These are phyloP conservation scores for Pseudocercospora vitis DNA, from an alignment of 2,329 filamentous ascomycete species.

Conservation along the genomic window DNA sequence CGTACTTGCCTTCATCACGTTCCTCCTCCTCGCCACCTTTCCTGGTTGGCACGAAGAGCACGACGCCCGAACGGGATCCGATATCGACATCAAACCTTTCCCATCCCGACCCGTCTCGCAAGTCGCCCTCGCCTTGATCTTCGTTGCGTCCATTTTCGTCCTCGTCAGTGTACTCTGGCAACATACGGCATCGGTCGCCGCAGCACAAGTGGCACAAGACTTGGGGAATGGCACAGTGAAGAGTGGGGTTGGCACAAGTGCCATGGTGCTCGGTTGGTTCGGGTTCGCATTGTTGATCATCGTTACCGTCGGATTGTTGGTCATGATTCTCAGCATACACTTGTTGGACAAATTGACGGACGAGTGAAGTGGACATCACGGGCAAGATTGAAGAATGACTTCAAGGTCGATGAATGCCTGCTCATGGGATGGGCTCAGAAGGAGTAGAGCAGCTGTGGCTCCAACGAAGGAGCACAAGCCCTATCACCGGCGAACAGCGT, in stretches of 20 bases:
- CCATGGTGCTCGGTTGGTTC: slow-evolving; percentile 98
- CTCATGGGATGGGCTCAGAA: not conserved
- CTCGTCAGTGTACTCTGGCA: slow-evolving; percentile 75
- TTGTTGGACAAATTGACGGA: slow-evolving; percentile 65
- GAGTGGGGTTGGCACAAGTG: slow-evolving; percentile 85
- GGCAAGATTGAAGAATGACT: not conserved
- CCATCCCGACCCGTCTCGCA: slow-evolving; percentile 90
- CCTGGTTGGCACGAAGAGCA: slow-evolving; percentile 95
- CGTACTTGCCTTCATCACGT: slow-evolving; percentile 93
- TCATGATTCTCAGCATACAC: slow-evolving; percentile 94
- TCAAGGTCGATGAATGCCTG: not conserved
- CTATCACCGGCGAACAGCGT: not conserved
- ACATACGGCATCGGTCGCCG: slow-evolving; percentile 94
- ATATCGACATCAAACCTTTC: slow-evolving; percentile 90
- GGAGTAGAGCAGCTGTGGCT: too few species aligned
- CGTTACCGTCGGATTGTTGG: slow-evolving; percentile 88
- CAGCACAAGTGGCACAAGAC: slow-evolving; percentile 88
- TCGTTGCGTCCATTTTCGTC: slow-evolving; percentile 64
- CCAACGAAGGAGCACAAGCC: too few species aligned
- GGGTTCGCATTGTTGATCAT: slow-evolving; percentile 90
- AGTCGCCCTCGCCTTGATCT: slow-evolving; percentile 89
- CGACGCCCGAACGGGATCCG: slow-evolving; percentile 71
- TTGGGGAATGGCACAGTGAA: slow-evolving; percentile 85
- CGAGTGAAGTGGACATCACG: slow-evolving; percentile 28
- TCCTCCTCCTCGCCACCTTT: slow-evolving; percentile 92